Evolutionary conservation across 192 early-diverging fungal genomes (phyloP), one percentile per base, ranked within the genome.

Genomic region (Backusella liffmaniae): DNA sequence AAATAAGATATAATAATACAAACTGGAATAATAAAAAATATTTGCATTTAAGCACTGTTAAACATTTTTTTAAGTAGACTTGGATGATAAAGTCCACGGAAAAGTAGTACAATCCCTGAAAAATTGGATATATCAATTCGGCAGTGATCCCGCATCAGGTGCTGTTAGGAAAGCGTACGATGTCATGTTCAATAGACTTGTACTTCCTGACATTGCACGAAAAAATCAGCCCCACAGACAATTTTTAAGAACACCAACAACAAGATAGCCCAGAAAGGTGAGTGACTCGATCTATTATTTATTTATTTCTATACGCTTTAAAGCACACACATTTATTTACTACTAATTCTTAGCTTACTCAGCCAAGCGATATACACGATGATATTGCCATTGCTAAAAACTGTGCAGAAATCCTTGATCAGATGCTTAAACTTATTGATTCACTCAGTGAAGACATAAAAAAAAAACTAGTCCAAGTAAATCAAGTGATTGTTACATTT

Each of bases 361-460:
- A 76, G 67, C 67, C 75, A 15, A 46, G 12, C 66, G 77, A 86
- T 51, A 82, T 86, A 35, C 35, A 81, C 12, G 80, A 78, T n/a
- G 86, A 86, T 73, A 82, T 86, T 29, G 86, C 85, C 59, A 16
- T 89, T 23, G 85, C 85, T 32, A 87, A 82, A 66, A 89, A 85
- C 66, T 85, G 80, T 72, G 82, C 84, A 3, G 86, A 89, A 56
- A 78, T 89, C 53, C 35, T 89, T 46, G 73, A 76, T 16, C 84
- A 89, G 67, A 87, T 86, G 0, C 70, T 89, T 16, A 85, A 85
- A 3, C 85, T 86, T 72, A 87, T 86, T 3, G 85, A 89, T 71
- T 86, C 88, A 6, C 80, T 82, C 12, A 37, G 72, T 16, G 88
- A 89, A 67, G 88, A 87, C 36, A 80, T 89, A 35, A 81, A 83